Evolutionary conservation across 2,329 filamentous ascomycete species (phyloP), one percentile per base, ranked within the genome.

Genomic region (Ceratocystis papillata): DNA sequence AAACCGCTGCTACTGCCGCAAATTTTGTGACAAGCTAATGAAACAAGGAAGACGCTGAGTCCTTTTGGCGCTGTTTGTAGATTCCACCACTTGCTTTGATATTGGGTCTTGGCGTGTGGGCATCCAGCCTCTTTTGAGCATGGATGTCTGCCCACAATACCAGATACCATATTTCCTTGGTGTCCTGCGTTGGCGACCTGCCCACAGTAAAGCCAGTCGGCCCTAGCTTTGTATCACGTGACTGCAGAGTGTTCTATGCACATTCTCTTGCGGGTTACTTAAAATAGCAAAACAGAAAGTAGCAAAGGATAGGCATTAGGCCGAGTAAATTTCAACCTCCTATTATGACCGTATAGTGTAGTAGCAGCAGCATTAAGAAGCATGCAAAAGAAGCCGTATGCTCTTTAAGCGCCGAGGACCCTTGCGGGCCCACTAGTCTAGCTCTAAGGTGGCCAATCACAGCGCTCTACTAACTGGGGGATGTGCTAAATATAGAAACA

Each of bases 391-490:
- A 53, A 53, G 17, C 15, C n/a, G 1, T 37, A 8, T 37, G 1
- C 53, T 20, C 28, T 63, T 7, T 63, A 63, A 63, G 61, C 61
- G 61, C 61, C 61, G 41, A 63, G 25, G 10, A 63, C 61, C 61
- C 61, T 33, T 50, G 61, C 5, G 3, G 61, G 25, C 6, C 61
- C 61, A 48, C 61, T 15, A 15, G 44, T 48, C 44, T n/a, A 12
- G 30, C 8, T 5, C 15, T 17, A 5, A 20, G 20, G 2, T 17
- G 33, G 7, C 61, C 61, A 63, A 63, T 63, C 22, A 50, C 45
- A 63, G 61, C 45, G 46, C 7, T 8, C n/a, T 2, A 50, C 25
- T 59, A 20, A 37, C n/a, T 59, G 5, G 30, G 3, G 0, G 4
- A 8, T 22, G 17, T 37, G 12, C 55, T 59, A 59, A 59, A 59